Evolutionary conservation across 495 filamentous ascomycete species (phyloP), one percentile per base, ranked within the genome.

Genomic region (Penicillium diatomitis): DNA sequence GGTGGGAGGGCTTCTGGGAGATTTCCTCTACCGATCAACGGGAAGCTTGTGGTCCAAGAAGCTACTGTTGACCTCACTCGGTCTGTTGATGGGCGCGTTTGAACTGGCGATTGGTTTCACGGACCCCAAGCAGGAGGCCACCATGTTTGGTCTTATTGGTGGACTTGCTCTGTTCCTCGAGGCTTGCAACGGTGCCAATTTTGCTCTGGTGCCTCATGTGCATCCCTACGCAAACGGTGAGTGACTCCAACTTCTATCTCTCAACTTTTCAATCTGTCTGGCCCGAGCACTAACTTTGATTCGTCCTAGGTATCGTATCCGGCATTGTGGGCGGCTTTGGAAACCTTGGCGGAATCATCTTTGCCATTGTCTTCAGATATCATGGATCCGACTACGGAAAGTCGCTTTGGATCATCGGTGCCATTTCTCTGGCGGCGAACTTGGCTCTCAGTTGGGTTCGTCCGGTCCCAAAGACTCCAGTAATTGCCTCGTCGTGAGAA

Each of bases 281-380:
- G 39, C 32, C 32, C 41, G 34, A 46, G 47, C 49, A 51, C 50
- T 40, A 6, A 20, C 12, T 11, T 8, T 6, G 29, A 11, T 69
- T 71, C 52, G 71, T 20, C 20, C 20, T 20, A 80, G 76, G 78
- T 43, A 78, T 94, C 47, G 73, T 95, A 20, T 84, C 82, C 8
- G 89, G 90, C 11, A 64, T 83, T 39, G 84, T 87, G 8, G 90
- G 90, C 6, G 89, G 84, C 0, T 70, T 79, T 8, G 90, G 90
- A 2, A 96, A 95, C 52, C 57, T 96, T 5, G 90, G 90, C 1
- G 90, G 90, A 12, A 83, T 95, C 35, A 72, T 92, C 48, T 95
- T 94, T 62, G 82, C 86, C 11, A 79, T 95, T 45, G 80, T 96
- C 51, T 92, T 96, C 72, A 72, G 90, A 47, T 92, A 90, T 64